Evolutionary conservation across 73 alveolate species (phyloP), one percentile per base, ranked within the genome.

Genomic region (Paramecium caudatum): DNA sequence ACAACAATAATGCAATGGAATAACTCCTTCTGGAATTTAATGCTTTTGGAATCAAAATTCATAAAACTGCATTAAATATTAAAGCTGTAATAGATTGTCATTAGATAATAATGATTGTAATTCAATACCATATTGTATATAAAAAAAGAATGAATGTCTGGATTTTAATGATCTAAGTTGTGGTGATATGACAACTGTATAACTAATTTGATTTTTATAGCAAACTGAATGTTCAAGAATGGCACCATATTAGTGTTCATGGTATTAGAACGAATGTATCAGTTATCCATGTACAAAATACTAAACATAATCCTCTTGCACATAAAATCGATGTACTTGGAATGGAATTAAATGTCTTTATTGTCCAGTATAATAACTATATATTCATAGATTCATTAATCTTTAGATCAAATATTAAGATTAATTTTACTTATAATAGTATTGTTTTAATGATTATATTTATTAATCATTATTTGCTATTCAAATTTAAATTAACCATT

Each of bases 351-450:
- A 46, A 32, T 65, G 83, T 34, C n/a, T 33, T n/a, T 65, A 32
- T 65, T 65, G 83, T 16, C 47, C 50, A 34, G 61, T 37, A 68
- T n/a, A n/a, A n/a, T n/a, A n/a, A n/a, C n/a, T n/a, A n/a, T n/a
- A n/a, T n/a, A n/a, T n/a, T n/a, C n/a, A n/a, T n/a, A n/a, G n/a
- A n/a, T n/a, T n/a, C n/a, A n/a, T n/a, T n/a, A n/a, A n/a, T n/a
- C n/a, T n/a, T n/a, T n/a, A n/a, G n/a, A n/a, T n/a, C n/a, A n/a
- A n/a, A n/a, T n/a, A n/a, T n/a, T n/a, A n/a, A n/a, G n/a, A n/a
- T n/a, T n/a, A n/a, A n/a, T n/a, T n/a, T n/a, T n/a, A n/a, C n/a
- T n/a, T n/a, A n/a, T n/a, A n/a, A n/a, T n/a, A n/a, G n/a, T n/a
- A n/a, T n/a, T n/a, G n/a, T n/a, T n/a, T n/a, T n/a, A n/a, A n/a